Conservation (phyloP, 2,329 filamentous ascomycete species). For the Colletotrichum sp. region DNA sequence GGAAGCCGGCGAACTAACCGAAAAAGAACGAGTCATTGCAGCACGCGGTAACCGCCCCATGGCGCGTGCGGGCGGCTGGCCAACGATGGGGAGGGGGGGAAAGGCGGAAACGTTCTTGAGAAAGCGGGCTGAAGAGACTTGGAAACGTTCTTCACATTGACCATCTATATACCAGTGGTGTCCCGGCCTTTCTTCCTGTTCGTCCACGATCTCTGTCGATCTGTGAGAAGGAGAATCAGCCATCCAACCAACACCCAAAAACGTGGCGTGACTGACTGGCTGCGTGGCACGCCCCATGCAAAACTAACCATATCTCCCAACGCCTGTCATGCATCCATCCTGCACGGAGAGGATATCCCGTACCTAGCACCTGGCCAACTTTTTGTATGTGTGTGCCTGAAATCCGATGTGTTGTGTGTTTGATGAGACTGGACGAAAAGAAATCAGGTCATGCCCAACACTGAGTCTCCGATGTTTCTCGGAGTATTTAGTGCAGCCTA, state of each 20-base stretch:
- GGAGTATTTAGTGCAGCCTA: background rate
- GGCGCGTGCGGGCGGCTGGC: background rate
- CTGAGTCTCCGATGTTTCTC: background rate
- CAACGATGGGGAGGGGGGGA: background rate
- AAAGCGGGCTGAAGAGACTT: background rate
- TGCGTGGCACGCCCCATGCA: slow-evolving; percentile 1
- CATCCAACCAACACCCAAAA: background rate
- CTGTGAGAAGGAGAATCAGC: background rate
- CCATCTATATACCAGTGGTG: slow-evolving; percentile 19
- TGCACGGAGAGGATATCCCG: slow-evolving; percentile 11
- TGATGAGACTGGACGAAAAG: background rate
- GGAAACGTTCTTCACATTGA: slow-evolving; percentile 14
- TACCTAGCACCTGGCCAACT: background rate
- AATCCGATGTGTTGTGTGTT: background rate
- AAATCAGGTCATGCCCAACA: background rate
- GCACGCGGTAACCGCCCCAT: background rate
- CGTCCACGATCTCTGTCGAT: background rate
- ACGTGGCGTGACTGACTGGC: background rate
- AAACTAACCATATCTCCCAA: slow-evolving; percentile 20
- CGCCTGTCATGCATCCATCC: slow-evolving; percentile 20
- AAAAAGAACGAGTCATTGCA: background rate
- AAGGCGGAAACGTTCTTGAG: background rate
- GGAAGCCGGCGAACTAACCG: background rate
- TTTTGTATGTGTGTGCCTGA: background rate
- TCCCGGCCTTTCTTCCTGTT: background rate